A percentile compares a stretch with the other conserved stretches of the same genome.
phyloP scores from a whole-genome alignment of 2,329 filamentous ascomycete species.

The Cryphonectria parasitica region DNA sequence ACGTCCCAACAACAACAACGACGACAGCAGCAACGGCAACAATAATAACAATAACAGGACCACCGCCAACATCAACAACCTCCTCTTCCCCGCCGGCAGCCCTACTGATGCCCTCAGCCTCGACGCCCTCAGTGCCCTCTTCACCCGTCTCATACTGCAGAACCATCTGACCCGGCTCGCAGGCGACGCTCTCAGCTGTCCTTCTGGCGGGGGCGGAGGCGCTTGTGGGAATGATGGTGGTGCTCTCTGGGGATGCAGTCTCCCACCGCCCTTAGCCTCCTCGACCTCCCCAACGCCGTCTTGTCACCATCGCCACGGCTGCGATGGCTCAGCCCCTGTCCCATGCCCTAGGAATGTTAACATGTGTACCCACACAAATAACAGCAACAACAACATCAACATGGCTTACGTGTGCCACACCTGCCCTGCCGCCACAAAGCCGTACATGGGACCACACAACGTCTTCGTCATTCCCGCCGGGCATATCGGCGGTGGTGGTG shows the following conservation, averaged over 20 bases:
- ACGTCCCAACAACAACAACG: constrained; percentile 9
- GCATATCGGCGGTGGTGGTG: background rate
- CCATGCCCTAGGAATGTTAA: background rate
- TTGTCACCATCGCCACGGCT: background rate
- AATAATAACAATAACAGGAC: constrained; percentile 2
- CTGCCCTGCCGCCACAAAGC: constrained; percentile 22
- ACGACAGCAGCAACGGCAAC: background rate
- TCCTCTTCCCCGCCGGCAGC: constrained; percentile 9
- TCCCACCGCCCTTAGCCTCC: background rate
- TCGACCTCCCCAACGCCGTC: background rate
- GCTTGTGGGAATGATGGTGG: constrained; percentile 3
- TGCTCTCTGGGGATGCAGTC: constrained; percentile 22
- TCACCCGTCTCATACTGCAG: constrained; percentile 28
- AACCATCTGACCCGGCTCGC: constrained; percentile 24
- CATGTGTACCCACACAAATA: background rate
- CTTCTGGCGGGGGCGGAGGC: background rate
- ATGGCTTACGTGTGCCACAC: constrained; percentile 22
- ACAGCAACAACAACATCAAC: constrained; percentile 18
- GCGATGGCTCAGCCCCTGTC: background rate
- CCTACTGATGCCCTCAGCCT: constrained; percentile 5
- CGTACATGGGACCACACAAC: constrained; percentile 25
- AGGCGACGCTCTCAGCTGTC: constrained; percentile 14
- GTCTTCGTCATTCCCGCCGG: constrained; percentile 25
- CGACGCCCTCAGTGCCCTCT: constrained; percentile 20
- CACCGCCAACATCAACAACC: constrained; percentile 2